A percentile compares a stretch with the other conserved stretches of the same genome.
These are phyloP conservation scores for Pseudotsuga menziesii DNA, from an alignment of 75 land plant species.

Conservation along the genomic window DNA sequence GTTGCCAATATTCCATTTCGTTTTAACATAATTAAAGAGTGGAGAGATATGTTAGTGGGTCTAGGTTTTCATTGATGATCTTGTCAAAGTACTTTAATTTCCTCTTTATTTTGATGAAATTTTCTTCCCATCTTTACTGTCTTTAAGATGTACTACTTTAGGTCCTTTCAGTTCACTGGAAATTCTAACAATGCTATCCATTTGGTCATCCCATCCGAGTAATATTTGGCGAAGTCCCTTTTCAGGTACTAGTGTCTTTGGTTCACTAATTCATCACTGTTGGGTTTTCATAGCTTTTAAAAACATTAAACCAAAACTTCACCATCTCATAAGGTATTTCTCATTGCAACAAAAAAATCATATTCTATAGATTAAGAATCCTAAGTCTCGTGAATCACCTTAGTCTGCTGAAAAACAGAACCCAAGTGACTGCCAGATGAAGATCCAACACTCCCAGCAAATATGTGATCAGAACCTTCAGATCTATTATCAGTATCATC, in stretches of 20 bases:
- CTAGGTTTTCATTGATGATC: too few relatives aligned
- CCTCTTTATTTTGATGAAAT: too few relatives aligned
- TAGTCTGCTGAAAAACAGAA: slow-evolving; percentile 21
- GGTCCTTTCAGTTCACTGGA: too few relatives aligned
- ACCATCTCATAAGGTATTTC: background rate
- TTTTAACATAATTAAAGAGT: too few relatives aligned
- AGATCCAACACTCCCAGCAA: slow-evolving; percentile 33
- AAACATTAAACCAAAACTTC: background rate
- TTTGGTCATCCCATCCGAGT: background rate
- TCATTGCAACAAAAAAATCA: background rate
- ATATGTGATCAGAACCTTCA: slow-evolving; percentile 36
- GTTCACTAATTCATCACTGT: background rate
- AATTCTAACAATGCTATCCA: background rate
- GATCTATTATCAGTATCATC: slow-evolving; percentile 35
- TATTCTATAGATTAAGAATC: slow-evolving; percentile 8
- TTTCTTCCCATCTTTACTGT: too few relatives aligned
- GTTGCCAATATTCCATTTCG: too few relatives aligned
- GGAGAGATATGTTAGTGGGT: too few relatives aligned
- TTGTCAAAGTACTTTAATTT: too few relatives aligned
- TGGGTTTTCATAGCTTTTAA: background rate
- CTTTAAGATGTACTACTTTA: too few relatives aligned
- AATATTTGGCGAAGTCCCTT: background rate
- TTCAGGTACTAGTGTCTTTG: background rate
- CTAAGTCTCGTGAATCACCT: slow-evolving; percentile 7
- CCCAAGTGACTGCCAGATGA: slow-evolving; percentile 28